Conservation (phyloP, 2,329 filamentous ascomycete genomes). For the Cercospora janseana region DNA sequence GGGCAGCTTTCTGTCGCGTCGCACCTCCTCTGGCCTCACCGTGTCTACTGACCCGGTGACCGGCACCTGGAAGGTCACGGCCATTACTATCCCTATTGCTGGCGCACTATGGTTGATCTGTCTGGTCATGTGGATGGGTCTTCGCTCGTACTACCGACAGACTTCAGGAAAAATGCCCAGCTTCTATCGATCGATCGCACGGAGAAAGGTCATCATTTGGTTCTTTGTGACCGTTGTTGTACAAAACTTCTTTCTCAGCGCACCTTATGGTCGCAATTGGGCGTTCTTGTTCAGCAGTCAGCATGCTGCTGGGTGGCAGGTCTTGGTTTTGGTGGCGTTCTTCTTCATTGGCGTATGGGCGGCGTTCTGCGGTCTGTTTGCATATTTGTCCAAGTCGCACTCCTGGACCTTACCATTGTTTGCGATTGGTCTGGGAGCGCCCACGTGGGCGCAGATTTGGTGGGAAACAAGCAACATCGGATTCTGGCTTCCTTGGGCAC, state of each 20-base stretch:
- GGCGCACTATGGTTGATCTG: constrained; percentile 55
- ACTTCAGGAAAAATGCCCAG: constrained; percentile 60
- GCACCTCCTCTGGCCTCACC: constrained; percentile 43
- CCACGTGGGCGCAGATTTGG: constrained; percentile 65
- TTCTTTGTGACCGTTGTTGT: constrained; percentile 62
- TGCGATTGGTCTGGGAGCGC: constrained; percentile 62
- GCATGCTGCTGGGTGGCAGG: constrained; percentile 55
- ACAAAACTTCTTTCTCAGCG: constrained; percentile 65
- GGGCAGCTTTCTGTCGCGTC: constrained; percentile 55
- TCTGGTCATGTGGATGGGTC: constrained; percentile 55
- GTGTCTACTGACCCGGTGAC: constrained; percentile 29
- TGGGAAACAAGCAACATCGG: constrained; percentile 62
- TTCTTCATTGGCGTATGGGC: constrained; percentile 58
- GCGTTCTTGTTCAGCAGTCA: constrained; percentile 58
- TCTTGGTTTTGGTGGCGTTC: constrained; percentile 54
- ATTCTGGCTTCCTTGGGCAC: constrained; percentile 59
- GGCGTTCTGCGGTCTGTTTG: constrained; percentile 51
- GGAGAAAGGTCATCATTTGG: constrained; percentile 64
- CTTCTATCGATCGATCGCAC: constrained; percentile 60
- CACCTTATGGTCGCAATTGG: constrained; percentile 66
- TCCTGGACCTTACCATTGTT: constrained; percentile 65
- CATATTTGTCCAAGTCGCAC: constrained; percentile 55
- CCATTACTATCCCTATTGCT: constrained; percentile 58
- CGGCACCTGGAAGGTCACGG: constrained; percentile 36
- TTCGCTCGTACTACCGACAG: constrained; percentile 64